Evolutionary conservation across 768 basidiomycete genomes (phyloP).

Genomic region (Gloeopeniophorella convolvens): DNA sequence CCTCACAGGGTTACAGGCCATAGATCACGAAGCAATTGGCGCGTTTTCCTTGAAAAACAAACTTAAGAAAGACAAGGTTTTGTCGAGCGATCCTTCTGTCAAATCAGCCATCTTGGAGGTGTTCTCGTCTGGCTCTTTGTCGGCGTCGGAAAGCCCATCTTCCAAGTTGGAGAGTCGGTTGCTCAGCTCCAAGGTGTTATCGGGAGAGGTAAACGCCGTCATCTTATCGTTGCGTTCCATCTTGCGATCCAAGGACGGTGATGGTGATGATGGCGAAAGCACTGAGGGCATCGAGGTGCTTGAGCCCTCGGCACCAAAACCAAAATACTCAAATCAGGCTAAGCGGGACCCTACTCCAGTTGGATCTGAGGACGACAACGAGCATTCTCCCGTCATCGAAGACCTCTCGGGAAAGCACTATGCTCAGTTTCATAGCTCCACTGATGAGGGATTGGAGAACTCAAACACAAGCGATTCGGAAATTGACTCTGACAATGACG

Average conservation of each 20-base stretch:
- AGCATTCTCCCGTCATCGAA: not conserved
- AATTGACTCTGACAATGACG: slow-evolving; percentile 15
- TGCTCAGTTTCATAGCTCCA: slow-evolving; percentile 10
- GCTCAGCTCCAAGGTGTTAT: slow-evolving; percentile 70
- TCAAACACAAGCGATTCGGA: slow-evolving; percentile 49
- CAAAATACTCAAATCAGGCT: too few relatives aligned
- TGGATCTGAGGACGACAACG: not conserved
- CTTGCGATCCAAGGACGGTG: slow-evolving; percentile 27
- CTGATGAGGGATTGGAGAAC: slow-evolving; percentile 41
- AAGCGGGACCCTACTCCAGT: not conserved
- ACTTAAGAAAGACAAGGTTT: slow-evolving; percentile 61
- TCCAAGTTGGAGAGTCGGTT: slow-evolving; percentile 67
- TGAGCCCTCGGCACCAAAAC: too few relatives aligned
- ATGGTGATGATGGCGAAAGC: not conserved
- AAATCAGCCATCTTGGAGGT: slow-evolving; percentile 29
- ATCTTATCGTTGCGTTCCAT: slow-evolving; percentile 44
- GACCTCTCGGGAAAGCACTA: not conserved
- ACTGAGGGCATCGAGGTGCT: not conserved
- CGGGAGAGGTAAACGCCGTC: slow-evolving; percentile 46
- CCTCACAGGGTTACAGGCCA: slow-evolving; percentile 34
- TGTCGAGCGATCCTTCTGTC: slow-evolving; percentile 39
- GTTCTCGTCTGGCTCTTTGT: slow-evolving; percentile 3
- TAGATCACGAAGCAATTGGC: slow-evolving; percentile 54
- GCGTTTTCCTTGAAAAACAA: slow-evolving; percentile 63
- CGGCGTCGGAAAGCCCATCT: slow-evolving; percentile 35